Percentiles rank a stretch among this genome's conserved stretches.
These are phyloP conservation scores for Wickerhamiella galacta DNA, from an alignment of 805 yeast genomes.

Conservation along the genomic window DNA sequence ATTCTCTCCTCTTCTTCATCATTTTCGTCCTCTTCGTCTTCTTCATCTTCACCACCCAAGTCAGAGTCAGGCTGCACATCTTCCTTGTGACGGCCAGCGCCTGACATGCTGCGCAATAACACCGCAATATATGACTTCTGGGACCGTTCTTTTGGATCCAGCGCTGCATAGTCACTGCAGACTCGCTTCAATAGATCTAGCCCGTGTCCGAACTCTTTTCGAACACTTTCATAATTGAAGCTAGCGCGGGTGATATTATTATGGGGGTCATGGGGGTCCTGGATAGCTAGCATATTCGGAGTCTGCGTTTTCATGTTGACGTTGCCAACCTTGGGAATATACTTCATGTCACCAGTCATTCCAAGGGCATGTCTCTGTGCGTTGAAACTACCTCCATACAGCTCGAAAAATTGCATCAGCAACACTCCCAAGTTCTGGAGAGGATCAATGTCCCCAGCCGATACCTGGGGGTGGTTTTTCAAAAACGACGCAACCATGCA, in stretches of 20 bases:
- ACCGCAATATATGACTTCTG: constrained; percentile 9
- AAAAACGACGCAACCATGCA: constrained; percentile 70
- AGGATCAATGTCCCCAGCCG: constrained; percentile 49
- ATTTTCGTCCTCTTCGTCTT: no score
- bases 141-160: background rate
- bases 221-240: constrained; percentile 60
- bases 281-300: constrained; percentile 48
- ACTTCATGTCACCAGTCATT: constrained; percentile 40
- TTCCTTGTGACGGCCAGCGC: background rate
- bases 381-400: constrained; percentile 79
- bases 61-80: background rate
- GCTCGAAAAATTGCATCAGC: constrained; percentile 78
- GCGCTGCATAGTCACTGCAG: constrained; percentile 2
- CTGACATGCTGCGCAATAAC: background rate
- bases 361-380: constrained; percentile 64
- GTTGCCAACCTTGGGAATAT: constrained; percentile 40
- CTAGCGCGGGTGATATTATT: constrained; percentile 81
- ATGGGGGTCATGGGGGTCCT: constrained; percentile 72
- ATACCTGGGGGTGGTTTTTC: constrained; percentile 58
- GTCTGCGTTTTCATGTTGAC: constrained; percentile 35
- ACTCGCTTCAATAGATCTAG: constrained; percentile 12
- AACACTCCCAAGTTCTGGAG: constrained; percentile 69
- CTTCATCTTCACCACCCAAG: no score
- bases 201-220: constrained; percentile 43
- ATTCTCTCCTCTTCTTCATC: no score